Conservation (phyloP, 148 eudicot genomes). For the Vaccinium myrtillus region DNA sequence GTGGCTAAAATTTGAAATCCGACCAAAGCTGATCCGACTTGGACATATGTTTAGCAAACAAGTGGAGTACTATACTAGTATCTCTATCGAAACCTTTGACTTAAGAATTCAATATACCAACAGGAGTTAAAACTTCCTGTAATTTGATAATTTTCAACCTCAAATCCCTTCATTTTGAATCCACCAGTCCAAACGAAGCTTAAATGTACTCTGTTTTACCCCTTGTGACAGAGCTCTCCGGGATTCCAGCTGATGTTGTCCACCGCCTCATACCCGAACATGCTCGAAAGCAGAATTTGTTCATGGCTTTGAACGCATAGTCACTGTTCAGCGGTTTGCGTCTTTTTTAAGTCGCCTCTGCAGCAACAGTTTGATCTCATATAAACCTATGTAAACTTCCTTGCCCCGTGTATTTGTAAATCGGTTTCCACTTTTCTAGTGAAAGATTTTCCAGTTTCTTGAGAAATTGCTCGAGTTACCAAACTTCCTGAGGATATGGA, state of each 20-base stretch:
- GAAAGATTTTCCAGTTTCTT: constrained; percentile 1
- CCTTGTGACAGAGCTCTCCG: constrained; percentile 64
- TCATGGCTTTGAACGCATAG: constrained; percentile 87
- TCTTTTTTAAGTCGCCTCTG: background rate
- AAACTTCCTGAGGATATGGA: background rate
- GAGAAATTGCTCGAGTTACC: background rate
- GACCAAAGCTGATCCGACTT: background rate
- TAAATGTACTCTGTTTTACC: constrained; percentile 4
- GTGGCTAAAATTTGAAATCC: background rate
- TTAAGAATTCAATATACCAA: background rate
- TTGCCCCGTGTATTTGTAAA: constrained; percentile 6
- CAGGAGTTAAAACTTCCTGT: background rate
- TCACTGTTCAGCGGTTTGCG: background rate
- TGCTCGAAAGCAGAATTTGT: constrained; percentile 90
- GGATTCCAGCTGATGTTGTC: constrained; percentile 68
- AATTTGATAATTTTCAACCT: background rate
- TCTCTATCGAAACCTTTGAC: background rate
- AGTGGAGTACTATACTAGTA: background rate
- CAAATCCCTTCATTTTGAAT: background rate
- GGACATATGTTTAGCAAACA: background rate
- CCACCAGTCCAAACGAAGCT: background rate
- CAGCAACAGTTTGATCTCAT: background rate
- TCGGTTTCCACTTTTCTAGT: background rate
- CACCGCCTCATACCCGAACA: constrained; percentile 93
- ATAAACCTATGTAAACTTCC: constrained; percentile 7